Evolutionary conservation across 768 basidiomycete genomes (phyloP).

Genomic region (Lanmaoa pseudosensibilis): DNA sequence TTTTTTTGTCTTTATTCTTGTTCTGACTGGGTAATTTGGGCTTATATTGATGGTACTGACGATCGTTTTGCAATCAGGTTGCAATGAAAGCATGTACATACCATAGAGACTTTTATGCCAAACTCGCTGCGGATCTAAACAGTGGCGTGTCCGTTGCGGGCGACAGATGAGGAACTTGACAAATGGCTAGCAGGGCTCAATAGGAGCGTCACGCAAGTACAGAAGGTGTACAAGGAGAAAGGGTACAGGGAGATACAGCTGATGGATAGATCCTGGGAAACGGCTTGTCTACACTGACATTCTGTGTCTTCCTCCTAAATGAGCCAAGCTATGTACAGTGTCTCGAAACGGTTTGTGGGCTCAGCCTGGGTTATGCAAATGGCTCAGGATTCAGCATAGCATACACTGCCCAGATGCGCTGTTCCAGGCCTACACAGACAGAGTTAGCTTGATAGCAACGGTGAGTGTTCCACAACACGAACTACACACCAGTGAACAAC

Average conservation of each 20-base stretch:
- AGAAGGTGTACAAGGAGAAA: constrained; percentile 54
- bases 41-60: not conserved
- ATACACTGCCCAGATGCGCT: not conserved
- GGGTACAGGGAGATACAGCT: constrained; percentile 45
- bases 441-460: not conserved
- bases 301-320: not conserved
- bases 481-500: not conserved
- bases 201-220: constrained; percentile 49
- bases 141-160: constrained; percentile 43
- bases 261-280: no score
- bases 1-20: constrained; percentile 27
- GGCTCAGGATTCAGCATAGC: not conserved
- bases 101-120: constrained; percentile 60
- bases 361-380: not conserved
- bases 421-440: not conserved
- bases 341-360: not conserved
- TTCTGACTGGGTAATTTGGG: not conserved
- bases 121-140: constrained; percentile 60
- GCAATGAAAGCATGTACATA: constrained; percentile 62
- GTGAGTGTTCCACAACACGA: not conserved
- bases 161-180: constrained; percentile 51
- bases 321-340: not conserved
- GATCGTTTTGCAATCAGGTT: constrained; percentile 28
- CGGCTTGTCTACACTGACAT: no score
- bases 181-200: constrained; percentile 65